phyloP scores from a whole-genome alignment of 345 rosid species.

The Hypericum androsaemum region DNA sequence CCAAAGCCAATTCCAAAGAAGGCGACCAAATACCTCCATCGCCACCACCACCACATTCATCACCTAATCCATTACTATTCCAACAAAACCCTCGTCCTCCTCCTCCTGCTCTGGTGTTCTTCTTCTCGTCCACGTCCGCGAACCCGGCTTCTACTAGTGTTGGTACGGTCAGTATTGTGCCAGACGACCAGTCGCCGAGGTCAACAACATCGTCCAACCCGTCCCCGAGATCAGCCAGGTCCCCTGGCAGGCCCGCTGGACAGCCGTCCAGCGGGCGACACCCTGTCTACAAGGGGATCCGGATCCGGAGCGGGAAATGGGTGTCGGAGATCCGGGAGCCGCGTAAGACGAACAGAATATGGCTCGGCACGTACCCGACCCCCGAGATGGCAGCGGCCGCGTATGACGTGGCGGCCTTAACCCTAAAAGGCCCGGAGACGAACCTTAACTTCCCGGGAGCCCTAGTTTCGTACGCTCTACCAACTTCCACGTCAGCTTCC shows the following conservation, averaged over 20 bases:
- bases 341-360: constrained; percentile 53
- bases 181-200: constrained; percentile 10
- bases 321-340: constrained; percentile 80
- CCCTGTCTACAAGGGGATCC: constrained; percentile 40
- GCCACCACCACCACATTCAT: neutral
- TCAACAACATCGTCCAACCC: constrained; percentile 11
- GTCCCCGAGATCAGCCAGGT: constrained; percentile 12
- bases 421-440: constrained; percentile 55
- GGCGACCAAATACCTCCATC: constrained; percentile 3
- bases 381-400: constrained; percentile 83
- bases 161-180: neutral
- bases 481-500: constrained; percentile 35
- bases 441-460: constrained; percentile 46
- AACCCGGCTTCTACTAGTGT: too few species aligned
- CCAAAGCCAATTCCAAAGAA: neutral
- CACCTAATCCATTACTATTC: neutral
- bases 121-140: too few species aligned
- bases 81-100: constrained; percentile 10
- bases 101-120: neutral
- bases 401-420: constrained; percentile 62
- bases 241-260: constrained; percentile 17
- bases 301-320: constrained; percentile 68
- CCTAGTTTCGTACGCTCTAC: constrained; percentile 36
- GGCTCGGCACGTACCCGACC: constrained; percentile 64
- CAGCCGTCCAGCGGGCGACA: constrained; percentile 27